Evolutionary conservation across 768 basidiomycete genomes (phyloP), one percentile per base, ranked within the genome.

Genomic region (Trametes coccinea): DNA sequence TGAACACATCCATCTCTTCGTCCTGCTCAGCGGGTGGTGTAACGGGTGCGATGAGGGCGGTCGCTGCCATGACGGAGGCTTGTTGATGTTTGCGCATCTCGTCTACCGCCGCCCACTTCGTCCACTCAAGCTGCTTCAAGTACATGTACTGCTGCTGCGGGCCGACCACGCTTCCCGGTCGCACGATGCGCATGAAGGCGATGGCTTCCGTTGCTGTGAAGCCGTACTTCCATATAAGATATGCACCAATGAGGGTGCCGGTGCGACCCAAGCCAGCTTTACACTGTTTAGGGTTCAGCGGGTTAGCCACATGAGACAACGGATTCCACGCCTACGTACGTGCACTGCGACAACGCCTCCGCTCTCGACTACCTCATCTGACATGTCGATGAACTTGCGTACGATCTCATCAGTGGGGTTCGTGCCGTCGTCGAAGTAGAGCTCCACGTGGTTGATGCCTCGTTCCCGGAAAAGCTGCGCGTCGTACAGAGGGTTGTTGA

Each of bases 351-450:
- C 88, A 29, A 88, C 90, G 52, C 92, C 91, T 10, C 92, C 92
- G 17, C 68, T 74, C 63, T 90, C 86, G 48, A 98, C 86, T 31
- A 90, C 79, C 17, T 83, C 78, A 70, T 98, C 95, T 1, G 89
- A 86, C 56, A 92, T 76, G 66, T 92, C 89, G 66, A 99, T 90
- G 71, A 99, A 99, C 59, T 87, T 84, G 56, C 94, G 84, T 46
- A 95, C 91, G 68, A 98, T 97, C 60, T 97, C 93, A 74, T 97
- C 92, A 0, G 94, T 90, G 5, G 96, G 96, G 74, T 98, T 98
- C 27, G 95, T 97, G 22, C 97, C 97, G 72, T 99, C 97, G 74
- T 98, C 95, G 67, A 97, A 98, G 75, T 96, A 98, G 64, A 98
- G 82, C 67, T 96, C 94, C 76, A 89, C 81, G 71, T 97, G 93